phyloP scores from a whole-genome alignment of 75 land plant species.

The Cupressus sempervirens region DNA sequence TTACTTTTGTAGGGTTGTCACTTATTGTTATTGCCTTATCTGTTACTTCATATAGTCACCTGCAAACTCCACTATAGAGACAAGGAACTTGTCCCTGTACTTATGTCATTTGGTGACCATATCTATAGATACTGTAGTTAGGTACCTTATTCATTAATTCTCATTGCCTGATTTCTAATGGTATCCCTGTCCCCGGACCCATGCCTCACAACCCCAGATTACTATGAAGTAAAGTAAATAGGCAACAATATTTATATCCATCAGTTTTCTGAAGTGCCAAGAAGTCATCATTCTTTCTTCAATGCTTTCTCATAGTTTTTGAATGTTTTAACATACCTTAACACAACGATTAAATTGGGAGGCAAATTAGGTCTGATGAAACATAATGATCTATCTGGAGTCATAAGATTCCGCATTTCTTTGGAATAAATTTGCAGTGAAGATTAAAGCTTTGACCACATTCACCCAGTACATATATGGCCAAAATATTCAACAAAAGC shows the following conservation, averaged over 20 bases:
- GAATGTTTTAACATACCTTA: not conserved
- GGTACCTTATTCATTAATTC: no score
- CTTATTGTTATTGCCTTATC: not conserved
- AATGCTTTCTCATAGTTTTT: not conserved
- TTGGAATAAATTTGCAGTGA: not conserved
- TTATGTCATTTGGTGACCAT: not conserved
- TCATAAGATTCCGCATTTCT: no score
- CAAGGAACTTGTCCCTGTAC: not conserved
- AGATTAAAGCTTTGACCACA: not conserved
- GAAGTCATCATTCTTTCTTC: not conserved
- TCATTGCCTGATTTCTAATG: not conserved
- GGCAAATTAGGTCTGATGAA: not conserved
- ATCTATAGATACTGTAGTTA: no score
- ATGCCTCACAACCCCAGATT: not conserved
- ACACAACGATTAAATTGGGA: conserved; percentile 2
- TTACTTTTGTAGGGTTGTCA: not conserved
- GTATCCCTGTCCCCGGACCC: not conserved
- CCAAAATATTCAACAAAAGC: not conserved
- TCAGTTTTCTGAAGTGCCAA: not conserved
- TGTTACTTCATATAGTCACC: conserved; percentile 3
- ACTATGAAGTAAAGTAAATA: not conserved
- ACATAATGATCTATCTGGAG: not conserved
- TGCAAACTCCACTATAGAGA: not conserved
- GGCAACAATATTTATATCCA: not conserved
- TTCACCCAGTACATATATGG: not conserved